phyloP scores from a whole-genome alignment of 805 yeast species.

The Suhomyces prunicola region DNA sequence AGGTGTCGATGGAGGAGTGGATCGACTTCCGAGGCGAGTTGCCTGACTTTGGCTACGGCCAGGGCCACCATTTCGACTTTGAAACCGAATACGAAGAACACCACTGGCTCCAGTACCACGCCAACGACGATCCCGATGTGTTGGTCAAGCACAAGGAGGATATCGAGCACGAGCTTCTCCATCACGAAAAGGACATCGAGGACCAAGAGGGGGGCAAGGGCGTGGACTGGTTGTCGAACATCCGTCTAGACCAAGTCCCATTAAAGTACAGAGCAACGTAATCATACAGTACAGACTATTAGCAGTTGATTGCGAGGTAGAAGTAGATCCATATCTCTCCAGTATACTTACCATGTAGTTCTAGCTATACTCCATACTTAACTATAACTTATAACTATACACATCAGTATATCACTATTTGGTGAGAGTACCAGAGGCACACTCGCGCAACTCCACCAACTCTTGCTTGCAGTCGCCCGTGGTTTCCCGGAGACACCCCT shows the following conservation, averaged over 20 bases:
- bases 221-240: conserved; percentile 21
- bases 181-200: conserved; percentile 83
- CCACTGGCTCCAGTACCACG: conserved; percentile 84
- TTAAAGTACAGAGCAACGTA: conserved; percentile 19
- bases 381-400: too few species aligned
- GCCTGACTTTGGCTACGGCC: conserved; percentile 92
- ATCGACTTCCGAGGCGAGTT: conserved; percentile 60
- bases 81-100: conserved; percentile 92
- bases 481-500: conserved; percentile 52
- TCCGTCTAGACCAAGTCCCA: conserved; percentile 31
- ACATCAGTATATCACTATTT: too few species aligned
- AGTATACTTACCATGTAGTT: too few species aligned
- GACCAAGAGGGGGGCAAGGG: conserved; percentile 34
- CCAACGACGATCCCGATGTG: conserved; percentile 79
- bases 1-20: conserved; percentile 69
- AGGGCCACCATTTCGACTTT: conserved; percentile 91
- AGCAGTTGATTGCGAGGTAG: too few species aligned
- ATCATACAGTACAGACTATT: too few species aligned
- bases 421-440: conserved; percentile 46
- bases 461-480: conserved; percentile 49
- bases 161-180: conserved; percentile 79
- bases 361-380: too few species aligned
- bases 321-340: too few species aligned
- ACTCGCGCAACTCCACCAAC: conserved; percentile 56
- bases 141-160: conserved; percentile 81